Percentiles rank a stretch among this genome's conserved stretches.
Evolutionary conservation across 2,329 filamentous ascomycete species (phyloP).

Genomic region (Neofusicoccum umdonicola): DNA sequence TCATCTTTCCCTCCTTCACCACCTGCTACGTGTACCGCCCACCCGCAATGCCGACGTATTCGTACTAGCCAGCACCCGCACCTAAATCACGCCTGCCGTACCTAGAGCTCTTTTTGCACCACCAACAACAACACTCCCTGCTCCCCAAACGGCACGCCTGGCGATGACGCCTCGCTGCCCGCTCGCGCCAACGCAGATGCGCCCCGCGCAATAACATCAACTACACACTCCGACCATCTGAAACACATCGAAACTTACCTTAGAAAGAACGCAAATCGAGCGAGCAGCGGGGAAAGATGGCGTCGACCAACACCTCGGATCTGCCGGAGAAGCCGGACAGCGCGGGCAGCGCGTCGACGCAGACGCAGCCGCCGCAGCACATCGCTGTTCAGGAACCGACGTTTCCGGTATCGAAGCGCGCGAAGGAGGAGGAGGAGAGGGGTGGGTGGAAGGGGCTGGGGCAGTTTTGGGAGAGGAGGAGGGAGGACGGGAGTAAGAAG

Average conservation of each 20-base stretch:
- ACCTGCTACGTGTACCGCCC: too few species aligned
- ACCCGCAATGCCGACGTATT: too few species aligned
- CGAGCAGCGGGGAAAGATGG: neutral
- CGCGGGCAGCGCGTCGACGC: neutral
- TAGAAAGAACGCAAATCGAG: too few species aligned
- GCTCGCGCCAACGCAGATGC: neutral
- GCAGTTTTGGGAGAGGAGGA: conserved; percentile 1
- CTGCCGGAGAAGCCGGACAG: conserved; percentile 1
- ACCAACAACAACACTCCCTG: too few species aligned
- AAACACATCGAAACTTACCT: too few species aligned
- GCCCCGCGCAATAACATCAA: neutral
- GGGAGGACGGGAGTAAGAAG: conserved; percentile 3
- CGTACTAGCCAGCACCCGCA: too few species aligned
- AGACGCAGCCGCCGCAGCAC: neutral
- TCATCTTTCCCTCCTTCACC: too few species aligned
- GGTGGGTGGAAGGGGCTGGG: neutral
- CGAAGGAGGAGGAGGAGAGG: neutral
- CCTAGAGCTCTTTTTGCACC: too few species aligned
- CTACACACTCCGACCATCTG: neutral
- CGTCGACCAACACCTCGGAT: neutral
- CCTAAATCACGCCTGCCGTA: too few species aligned
- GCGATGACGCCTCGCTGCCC: neutral
- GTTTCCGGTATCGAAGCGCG: neutral
- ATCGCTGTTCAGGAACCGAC: neutral
- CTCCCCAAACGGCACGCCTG: too few species aligned